Evolutionary conservation across 2,329 filamentous ascomycete genomes (phyloP).

Genomic region (Ilyonectria destructans): DNA sequence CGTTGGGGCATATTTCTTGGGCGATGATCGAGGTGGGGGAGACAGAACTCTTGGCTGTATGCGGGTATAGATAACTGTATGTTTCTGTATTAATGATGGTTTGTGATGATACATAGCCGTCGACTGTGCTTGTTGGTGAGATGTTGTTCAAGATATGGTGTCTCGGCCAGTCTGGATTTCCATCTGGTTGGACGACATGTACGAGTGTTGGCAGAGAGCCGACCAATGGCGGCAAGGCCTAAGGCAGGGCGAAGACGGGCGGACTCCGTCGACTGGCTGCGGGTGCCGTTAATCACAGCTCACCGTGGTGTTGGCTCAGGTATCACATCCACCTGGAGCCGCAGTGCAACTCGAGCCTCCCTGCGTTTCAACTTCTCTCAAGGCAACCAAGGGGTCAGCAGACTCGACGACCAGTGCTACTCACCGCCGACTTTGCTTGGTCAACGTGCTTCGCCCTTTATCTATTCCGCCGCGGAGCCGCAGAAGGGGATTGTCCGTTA

Average conservation of each 20-base stretch:
- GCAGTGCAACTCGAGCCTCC: slow-evolving; percentile 21
- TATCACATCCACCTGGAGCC: slow-evolving; percentile 11
- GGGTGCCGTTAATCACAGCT: slow-evolving; percentile 7
- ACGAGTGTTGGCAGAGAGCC: background rate
- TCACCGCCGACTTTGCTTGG: slow-evolving; percentile 6
- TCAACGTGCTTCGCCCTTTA: too few species aligned
- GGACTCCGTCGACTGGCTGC: background rate
- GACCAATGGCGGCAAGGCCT: background rate
- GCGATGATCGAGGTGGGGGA: slow-evolving; percentile 6
- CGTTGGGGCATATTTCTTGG: slow-evolving; percentile 30
- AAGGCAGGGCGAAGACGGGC: slow-evolving; percentile 7
- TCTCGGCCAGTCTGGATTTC: background rate
- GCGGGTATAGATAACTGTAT: slow-evolving; percentile 25
- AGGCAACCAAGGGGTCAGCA: slow-evolving; percentile 17
- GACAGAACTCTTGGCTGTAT: slow-evolving; percentile 15
- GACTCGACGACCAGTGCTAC: slow-evolving; percentile 15
- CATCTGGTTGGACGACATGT: background rate
- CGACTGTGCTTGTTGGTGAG: background rate
- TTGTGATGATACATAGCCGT: slow-evolving; percentile 15
- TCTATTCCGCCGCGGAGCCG: background rate
- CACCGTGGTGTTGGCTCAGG: slow-evolving; percentile 1
- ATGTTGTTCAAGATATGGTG: background rate
- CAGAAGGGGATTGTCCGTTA: background rate
- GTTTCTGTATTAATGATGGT: slow-evolving; percentile 24
- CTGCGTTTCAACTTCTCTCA: slow-evolving; percentile 9